Evolutionary conservation across 129 eudicot genomes (phyloP), one percentile per base, ranked within the genome.

Genomic region (Artemisia annua): DNA sequence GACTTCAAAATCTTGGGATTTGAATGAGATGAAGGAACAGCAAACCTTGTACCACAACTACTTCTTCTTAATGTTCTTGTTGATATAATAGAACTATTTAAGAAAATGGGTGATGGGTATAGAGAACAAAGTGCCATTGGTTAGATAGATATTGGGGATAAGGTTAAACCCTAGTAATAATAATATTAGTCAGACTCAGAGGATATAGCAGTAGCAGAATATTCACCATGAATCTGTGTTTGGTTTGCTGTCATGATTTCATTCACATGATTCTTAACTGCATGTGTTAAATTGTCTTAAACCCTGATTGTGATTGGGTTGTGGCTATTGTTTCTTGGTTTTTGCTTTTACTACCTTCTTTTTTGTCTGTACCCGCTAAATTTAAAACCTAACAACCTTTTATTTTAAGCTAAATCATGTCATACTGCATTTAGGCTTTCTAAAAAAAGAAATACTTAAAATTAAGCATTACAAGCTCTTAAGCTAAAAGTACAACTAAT

Each of bases 1-100:
- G 96, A 64, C 82, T 89, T 92, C 52, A 92, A 81, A 68, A 92
- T 73, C 63, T 73, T 89, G 8, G 96, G 87, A 59, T 89, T 92
- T 11, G 96, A 92, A 74, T 89, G 96, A 5, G 96, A 86, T 10
- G 98, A 89, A 0, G 80, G 43, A 32, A 91, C 89, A 7, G 74
- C 67, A 32, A 75, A 51, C 48, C 72, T 79, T 9, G 61, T 48
- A 49, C 14, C 28, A 15, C 43, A 13, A 22, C 66, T 14, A 1
- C 66, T 61, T 1, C 60, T 69, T 52, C 26, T 39, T 48, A 39
- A 69, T 51, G 48, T 77, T 67, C 49, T 81, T 51, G n/a, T 66
- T 72, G 24, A 56, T 10, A 19, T 5, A 30, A 28, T 60, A 30
- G 56, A 54, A 59, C 9, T 67, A 7, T 39, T 24, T 28, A 61